Conservation (phyloP, 2,329 filamentous ascomycete genomes). For the Chaetomium globosum region DNA sequence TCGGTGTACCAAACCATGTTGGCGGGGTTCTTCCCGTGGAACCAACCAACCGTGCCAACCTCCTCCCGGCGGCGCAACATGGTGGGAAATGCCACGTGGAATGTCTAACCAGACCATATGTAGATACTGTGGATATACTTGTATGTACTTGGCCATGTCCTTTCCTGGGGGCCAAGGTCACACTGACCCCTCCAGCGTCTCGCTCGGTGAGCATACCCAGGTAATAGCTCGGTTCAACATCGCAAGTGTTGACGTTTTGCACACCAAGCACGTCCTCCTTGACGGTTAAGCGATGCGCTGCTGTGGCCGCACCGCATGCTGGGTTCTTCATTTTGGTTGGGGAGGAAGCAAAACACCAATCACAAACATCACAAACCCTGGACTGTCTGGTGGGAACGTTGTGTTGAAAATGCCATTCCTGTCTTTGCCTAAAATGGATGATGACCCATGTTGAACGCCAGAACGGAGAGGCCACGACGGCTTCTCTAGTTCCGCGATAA, state of each 20-base stretch:
- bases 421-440: not conserved
- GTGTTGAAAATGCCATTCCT: not conserved
- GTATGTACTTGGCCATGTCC: too few relatives aligned
- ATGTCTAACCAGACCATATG: not conserved
- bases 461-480: not conserved
- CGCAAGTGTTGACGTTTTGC: not conserved
- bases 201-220: not conserved
- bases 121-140: too few relatives aligned
- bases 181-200: not conserved
- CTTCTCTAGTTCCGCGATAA: not conserved
- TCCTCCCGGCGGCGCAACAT: not conserved
- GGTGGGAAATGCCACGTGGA: not conserved
- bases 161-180: too few relatives aligned
- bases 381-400: too few relatives aligned
- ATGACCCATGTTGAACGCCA: conserved; percentile 1
- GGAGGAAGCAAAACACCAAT: not conserved
- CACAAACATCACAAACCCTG: not conserved
- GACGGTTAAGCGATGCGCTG: too few relatives aligned
- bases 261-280: not conserved
- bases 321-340: not conserved
- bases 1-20: not conserved
- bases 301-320: not conserved
- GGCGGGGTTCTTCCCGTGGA: not conserved
- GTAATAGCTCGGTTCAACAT: not conserved
- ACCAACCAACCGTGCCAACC: not conserved